Base-by-base conservation (phyloP, 352 stramenopile species). In the Phytophthora sansomeana region DNA sequence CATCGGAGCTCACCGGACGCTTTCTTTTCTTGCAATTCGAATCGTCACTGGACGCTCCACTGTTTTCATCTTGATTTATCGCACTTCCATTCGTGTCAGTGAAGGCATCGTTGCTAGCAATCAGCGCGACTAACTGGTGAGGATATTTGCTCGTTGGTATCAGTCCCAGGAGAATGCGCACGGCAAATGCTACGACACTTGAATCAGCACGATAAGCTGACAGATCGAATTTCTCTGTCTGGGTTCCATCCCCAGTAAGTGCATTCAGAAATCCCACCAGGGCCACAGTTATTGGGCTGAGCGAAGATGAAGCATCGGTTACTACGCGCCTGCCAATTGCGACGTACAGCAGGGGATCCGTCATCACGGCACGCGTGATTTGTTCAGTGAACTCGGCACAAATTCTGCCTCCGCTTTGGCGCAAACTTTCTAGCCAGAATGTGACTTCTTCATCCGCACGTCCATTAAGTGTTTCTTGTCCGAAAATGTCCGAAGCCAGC, bases 361-460 rank as follows among this genome's bases (percentile, higher is more conserved):
- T 54, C 42, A 81, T 66, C 28, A 86, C 79, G 28, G 49, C 59
- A 48, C 80, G 75, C 28, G 78, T 58, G 6, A 92, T 48, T 28
- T 67, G 39, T 28, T 92, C 81, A 6, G 73, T 65, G 53, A 92
- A 90, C 14, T 55, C 44, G 16, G 72, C 81, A 49, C 81, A 88
- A 1, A 19, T 33, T 28, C 55, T 57, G 28, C 52, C 43, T 9
- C 78, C 80, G 35, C 76, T 63, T 5, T 73, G 63, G 6, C 65
- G 51, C 57, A 95, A 56, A 67, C 75, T 83, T 33, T 92, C 79
- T 5, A 93, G 69, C 87, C 84, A 95, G 5, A 91, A 75, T 6
- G 24, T 42, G 28, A 91, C 84, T 63, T 92, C 82, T 67, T 90
- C 81, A 5, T 44, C 63, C 9, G 75, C 67, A 63, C 65, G 64